Base-by-base conservation (phyloP, 192 early-diverging fungal genomes). In the Coemansia sp. region DNA sequence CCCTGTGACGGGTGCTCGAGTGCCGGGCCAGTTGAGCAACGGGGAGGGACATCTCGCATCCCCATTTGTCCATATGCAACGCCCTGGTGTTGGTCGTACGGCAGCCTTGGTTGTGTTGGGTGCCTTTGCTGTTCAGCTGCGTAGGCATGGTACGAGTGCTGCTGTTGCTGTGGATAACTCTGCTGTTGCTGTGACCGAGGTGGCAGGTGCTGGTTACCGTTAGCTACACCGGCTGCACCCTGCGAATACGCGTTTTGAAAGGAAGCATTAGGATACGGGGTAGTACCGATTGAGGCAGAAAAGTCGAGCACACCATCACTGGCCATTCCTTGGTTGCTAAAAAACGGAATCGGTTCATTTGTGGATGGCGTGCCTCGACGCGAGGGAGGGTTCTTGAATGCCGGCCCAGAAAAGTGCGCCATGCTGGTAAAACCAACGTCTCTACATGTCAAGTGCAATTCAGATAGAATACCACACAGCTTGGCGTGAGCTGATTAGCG, bases 361-460 rank as follows among this genome's bases (percentile, higher is more conserved):
- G 68, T 53, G 8, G 68, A 60, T 21, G 73, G 73, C 25, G 73
- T 77, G 37, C 68, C 68, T 8, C 73, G 57, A 19, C 73, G 73
- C 52, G 63, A 54, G 15, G 73, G 73, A 46, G 73, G 45, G 25
- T 29, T 38, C 34, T 41, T 49, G n/a, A 42, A 41, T 11, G 41
- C 15, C 5, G 46, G 42, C 5, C 5, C 23, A n/a, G 37, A 18
- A 45, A 27, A 22, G 6, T 67, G 57, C 17, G 57, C 54, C 64
- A 67, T 67, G 42, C 34, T 65, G 19, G 15, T 18, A 29, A 14
- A 19, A 17, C 26, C 27, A 53, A 19, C 32, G 9, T 51, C 19
- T 31, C 45, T 47, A 47, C 45, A 31, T 17, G 27, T 10, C 15
- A 9, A 17, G 18, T 8, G 18, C 27, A 18, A 31, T 15, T 15